A percentile compares a stretch with the other conserved stretches of the same genome.
Conservation (phyloP, 2,329 filamentous ascomycete genomes). For the Aspergillus persii region DNA sequence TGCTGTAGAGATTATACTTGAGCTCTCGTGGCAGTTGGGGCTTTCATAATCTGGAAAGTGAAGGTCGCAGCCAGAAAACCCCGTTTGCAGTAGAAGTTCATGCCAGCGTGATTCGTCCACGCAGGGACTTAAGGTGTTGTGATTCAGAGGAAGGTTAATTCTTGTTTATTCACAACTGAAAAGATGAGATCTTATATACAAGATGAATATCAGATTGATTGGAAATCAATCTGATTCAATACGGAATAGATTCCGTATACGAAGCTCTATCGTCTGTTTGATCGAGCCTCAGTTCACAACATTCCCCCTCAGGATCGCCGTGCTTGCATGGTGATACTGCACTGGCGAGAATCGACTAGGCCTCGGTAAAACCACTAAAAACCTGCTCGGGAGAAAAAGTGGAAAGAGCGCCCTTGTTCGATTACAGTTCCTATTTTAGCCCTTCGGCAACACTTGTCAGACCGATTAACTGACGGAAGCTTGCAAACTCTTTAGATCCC, state of each 20-base stretch:
- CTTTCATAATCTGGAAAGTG: background rate
- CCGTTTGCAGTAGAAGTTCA: background rate
- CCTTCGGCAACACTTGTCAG: background rate
- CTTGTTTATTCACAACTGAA: slow-evolving; percentile 1
- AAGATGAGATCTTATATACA: slow-evolving; percentile 3
- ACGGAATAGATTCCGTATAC: background rate
- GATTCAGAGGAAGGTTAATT: slow-evolving; percentile 1
- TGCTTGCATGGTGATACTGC: slow-evolving; percentile 5
- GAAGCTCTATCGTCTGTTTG: background rate
- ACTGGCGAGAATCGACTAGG: slow-evolving; percentile 3
- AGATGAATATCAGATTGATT: slow-evolving; percentile 5
- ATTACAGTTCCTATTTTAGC: background rate
- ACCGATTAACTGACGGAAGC: slow-evolving; percentile 2
- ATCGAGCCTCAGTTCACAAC: slow-evolving; percentile 3
- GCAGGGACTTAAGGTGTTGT: slow-evolving; percentile 7
- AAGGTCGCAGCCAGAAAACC: background rate
- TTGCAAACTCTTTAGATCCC: background rate
- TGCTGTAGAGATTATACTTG: background rate
- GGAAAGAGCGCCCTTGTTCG: slow-evolving; percentile 2
- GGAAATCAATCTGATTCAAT: background rate
- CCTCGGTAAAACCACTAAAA: slow-evolving; percentile 5
- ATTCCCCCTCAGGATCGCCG: slow-evolving; percentile 5
- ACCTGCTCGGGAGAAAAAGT: background rate
- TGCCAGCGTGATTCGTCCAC: slow-evolving; percentile 6
- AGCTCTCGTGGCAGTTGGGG: background rate